Percentiles rank a stretch among this genome's conserved stretches.
phyloP scores from a whole-genome alignment of 176 grass and related monocot genomes.

The Carex myosuroides region DNA sequence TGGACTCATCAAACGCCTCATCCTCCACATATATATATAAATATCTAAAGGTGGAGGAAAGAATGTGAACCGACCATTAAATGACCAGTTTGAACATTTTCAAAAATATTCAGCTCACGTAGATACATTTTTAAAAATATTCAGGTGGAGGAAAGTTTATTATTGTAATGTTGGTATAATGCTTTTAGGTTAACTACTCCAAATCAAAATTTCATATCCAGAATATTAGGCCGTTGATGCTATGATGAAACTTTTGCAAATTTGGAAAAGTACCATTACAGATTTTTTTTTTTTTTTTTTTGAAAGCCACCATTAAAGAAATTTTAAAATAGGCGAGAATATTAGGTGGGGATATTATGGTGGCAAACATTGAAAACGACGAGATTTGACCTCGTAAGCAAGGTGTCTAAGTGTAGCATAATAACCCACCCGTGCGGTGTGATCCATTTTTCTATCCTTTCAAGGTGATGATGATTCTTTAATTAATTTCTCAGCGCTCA shows the following conservation, averaged over 20 bases:
- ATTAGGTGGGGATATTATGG: slow-evolving; percentile 12
- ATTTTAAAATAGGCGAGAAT: not conserved
- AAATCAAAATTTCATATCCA: not conserved
- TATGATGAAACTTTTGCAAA: not conserved
- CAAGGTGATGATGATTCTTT: not conserved
- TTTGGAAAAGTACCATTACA: not conserved
- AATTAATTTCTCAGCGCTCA: not conserved
- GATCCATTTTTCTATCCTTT: not conserved
- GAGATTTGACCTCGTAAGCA: slow-evolving; percentile 11
- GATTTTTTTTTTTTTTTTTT: no score
- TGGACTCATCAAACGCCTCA: no score
- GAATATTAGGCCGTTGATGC: not conserved
- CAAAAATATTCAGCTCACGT: no score
- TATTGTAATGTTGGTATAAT: no score
- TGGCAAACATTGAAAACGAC: slow-evolving; percentile 13
- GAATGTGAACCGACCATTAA: no score
- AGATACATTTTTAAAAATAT: no score
- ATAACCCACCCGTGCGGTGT: slow-evolving; percentile 10
- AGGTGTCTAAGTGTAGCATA: not conserved
- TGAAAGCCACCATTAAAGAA: not conserved
- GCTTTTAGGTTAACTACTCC: not conserved
- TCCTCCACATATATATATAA: no score
- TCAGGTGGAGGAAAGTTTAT: no score
- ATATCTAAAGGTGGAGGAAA: no score
- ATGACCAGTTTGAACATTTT: no score